Evolutionary conservation across 331 rosid species (phyloP), one percentile per base, ranked within the genome.

Genomic region (Quercus lobata): DNA sequence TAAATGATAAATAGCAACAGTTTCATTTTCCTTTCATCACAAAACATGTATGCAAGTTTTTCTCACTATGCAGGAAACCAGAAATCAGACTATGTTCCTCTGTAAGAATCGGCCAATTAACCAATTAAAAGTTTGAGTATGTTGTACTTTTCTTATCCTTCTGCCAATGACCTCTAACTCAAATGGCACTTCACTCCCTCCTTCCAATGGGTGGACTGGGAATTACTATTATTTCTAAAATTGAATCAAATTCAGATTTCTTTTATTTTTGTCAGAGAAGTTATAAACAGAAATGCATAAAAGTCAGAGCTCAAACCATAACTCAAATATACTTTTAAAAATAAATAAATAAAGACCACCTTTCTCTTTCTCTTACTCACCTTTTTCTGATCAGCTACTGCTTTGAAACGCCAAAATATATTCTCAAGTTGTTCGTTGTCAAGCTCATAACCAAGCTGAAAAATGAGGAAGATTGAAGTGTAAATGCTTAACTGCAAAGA

Each of bases 371-470:
- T 76, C 37, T 27, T 21, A 60, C 32, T 71, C 71, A 92, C 99
- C 97, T 96, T 96, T 80, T 96, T 93, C 72, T 90, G 92, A 83
- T 93, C 99, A 30, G 99, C 99, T 27, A 96, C 93, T 63, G 90
- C 83, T 87, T 96, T 96, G 87, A 93, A 96, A 76, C 93, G 93
- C 99, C 97, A 92, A 73, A 96, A 96, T 73, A 96, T 65, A 72
- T n/a, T 89, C 72, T 88, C 84, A 78, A 96, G 80, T 77, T 96
- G 92, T 65, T 86, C 95, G 2, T 77, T 81, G 7, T 84, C 87
- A 79, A 93, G 98, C 77, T 87, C 95, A 86, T 93, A 93, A 85
- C 99, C 99, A 84, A 96, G 97, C 99, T 96, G 91, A 77, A 87
- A 80, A 32, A 80, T 63, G 24, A 77, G 73, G 60, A 71, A 37